Base-by-base conservation (phyloP, 148 eudicot genomes). In the Selenicereus undatus region DNA sequence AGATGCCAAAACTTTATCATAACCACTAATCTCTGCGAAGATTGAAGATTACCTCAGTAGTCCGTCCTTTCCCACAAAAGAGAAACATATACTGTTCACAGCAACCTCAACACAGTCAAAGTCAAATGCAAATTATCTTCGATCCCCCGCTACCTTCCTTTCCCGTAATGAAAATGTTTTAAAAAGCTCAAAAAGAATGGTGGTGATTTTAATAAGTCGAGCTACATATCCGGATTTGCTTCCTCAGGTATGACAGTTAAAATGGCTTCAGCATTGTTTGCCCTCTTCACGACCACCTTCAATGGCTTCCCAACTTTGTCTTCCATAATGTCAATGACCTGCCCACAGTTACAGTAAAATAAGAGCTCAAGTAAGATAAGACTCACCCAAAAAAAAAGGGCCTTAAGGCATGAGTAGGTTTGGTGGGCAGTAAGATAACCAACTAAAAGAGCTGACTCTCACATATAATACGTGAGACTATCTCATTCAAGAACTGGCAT, bases 171-270 rank as follows among this genome's bases (percentile, higher is more conserved):
- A 27, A 66, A 66, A 22, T 20, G 11, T 6, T 3, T 12, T 2
- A 27, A 66, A 66, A 27, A 27, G 30, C 26, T 12, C 2, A 11
- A 66, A 66, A 66, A 66, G 30, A 12, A 66, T 66, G 36, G 71
- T 27, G 71, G n/a, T 30, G 22, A 7, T n/a, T n/a, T 64, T n/a
- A 64, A 27, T 14, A 24, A n/a, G 13, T 11, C 5, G 12, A 29
- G 24, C 79, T 82, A 95, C 92, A 95, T 88, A 73, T 90, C 90
- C 62, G 96, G 96, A 86, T 95, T 93, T 51, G 98, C 98, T 86
- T 95, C 98, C 83, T 92, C 97, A 0, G 98, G 97, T 32, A 80
- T 88, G 80, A 95, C 97, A 24, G 90, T 87, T 79, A 93, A 81
- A 12, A 82, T 88, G 20, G 68, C 87, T 11, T 83, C 86, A 65